Percentiles rank a stretch among this genome's conserved stretches.
These are phyloP conservation scores for Exophiala sp. DNA, from an alignment of 2,329 filamentous ascomycete genomes.

Conservation along the genomic window DNA sequence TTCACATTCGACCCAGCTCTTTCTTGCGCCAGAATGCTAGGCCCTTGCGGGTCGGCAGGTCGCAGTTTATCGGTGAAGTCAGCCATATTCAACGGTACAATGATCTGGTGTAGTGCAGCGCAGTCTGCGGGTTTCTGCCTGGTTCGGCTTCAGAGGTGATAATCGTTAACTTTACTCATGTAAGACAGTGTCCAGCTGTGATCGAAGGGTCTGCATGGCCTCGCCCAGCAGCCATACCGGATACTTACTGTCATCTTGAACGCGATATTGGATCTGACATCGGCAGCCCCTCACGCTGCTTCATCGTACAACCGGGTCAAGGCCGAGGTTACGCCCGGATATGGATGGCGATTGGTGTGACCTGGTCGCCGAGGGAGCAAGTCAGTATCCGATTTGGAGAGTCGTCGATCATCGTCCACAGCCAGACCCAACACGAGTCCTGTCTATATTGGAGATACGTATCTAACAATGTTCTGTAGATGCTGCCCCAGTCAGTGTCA, in stretches of 20 bases:
- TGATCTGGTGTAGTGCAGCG: not conserved
- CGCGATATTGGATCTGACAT: not conserved
- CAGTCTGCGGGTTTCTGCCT: too few relatives aligned
- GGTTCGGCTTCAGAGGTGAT: too few relatives aligned
- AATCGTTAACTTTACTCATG: too few relatives aligned
- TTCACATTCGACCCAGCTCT: constrained; percentile 42
- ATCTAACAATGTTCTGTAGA: too few relatives aligned
- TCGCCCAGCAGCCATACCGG: too few relatives aligned
- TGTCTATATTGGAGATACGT: too few relatives aligned
- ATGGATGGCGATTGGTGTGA: constrained; percentile 13
- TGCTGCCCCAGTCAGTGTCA: too few relatives aligned
- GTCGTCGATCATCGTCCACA: not conserved
- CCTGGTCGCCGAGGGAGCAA: not conserved
- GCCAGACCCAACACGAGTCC: too few relatives aligned
- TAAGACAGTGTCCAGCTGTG: too few relatives aligned
- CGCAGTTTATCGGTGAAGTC: constrained; percentile 45
- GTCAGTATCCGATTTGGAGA: not conserved
- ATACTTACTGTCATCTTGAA: too few relatives aligned
- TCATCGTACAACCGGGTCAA: not conserved
- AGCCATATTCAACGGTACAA: constrained; percentile 32
- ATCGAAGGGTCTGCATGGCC: too few relatives aligned
- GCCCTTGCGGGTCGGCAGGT: constrained; percentile 43
- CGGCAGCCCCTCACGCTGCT: not conserved
- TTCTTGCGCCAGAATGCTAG: constrained; percentile 43
- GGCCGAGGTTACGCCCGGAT: not conserved